Evolutionary conservation across 345 rosid genomes (phyloP).

Genomic region (Clausena lansium): DNA sequence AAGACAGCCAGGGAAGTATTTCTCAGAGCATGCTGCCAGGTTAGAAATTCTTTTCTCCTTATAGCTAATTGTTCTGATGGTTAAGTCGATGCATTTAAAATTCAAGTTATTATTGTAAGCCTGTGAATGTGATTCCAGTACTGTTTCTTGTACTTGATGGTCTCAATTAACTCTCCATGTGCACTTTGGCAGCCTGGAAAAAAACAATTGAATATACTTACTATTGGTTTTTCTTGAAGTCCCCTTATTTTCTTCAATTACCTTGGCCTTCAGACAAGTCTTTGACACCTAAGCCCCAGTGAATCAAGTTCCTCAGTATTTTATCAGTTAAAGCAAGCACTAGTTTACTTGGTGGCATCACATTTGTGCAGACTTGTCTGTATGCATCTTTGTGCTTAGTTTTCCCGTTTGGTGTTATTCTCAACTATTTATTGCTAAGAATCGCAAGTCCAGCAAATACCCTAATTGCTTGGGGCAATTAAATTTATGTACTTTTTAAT

Average conservation of each 20-base stretch:
- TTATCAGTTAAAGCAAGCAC: not conserved
- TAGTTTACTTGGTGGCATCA: not conserved
- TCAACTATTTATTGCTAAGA: not conserved
- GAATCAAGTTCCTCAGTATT: not conserved
- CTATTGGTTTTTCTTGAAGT: not conserved
- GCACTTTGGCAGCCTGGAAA: not conserved
- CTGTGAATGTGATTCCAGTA: not conserved
- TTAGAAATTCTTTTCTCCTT: constrained; percentile 23
- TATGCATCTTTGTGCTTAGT: no score
- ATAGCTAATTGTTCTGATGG: not conserved
- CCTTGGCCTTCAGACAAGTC: not conserved
- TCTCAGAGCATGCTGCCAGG: constrained; percentile 91
- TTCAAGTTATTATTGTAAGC: not conserved
- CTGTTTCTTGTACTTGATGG: not conserved
- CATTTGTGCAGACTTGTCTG: no score
- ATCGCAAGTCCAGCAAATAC: not conserved
- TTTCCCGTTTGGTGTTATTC: no score
- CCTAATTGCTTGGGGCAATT: not conserved
- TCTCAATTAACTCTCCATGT: not conserved
- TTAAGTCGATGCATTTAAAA: not conserved
- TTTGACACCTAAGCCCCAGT: not conserved
- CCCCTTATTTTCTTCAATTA: not conserved
- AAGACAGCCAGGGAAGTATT: constrained; percentile 81
- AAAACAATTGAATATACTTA: not conserved
- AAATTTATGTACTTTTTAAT: not conserved